A percentile compares a stretch with the other conserved stretches of the same genome.
Evolutionary conservation across 2,329 filamentous ascomycete genomes (phyloP).

Genomic region (Acephala macrosclerotiorum): DNA sequence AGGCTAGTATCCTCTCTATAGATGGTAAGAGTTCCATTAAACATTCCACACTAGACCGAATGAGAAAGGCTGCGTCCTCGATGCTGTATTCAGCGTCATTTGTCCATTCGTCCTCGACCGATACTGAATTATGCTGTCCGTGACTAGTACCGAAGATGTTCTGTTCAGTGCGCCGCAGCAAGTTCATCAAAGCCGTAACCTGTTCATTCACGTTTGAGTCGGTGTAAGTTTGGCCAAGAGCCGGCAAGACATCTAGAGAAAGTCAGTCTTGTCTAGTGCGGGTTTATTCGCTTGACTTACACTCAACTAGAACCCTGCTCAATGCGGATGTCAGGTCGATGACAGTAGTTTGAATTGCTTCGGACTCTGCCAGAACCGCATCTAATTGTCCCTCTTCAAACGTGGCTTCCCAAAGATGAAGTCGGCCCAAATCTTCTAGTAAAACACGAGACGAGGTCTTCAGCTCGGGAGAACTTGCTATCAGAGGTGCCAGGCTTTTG

Average conservation of each 20-base stretch:
- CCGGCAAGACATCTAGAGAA: not conserved
- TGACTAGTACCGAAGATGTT: not conserved
- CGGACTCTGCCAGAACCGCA: conserved; percentile 1
- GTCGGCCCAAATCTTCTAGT: not conserved
- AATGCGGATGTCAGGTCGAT: not conserved
- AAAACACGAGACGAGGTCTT: not conserved
- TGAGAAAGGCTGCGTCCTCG: not conserved
- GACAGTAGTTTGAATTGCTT: not conserved
- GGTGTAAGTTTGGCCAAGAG: not conserved
- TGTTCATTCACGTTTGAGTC: not conserved
- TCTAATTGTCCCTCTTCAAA: not conserved
- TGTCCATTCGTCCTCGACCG: not conserved
- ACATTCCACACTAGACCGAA: conserved; percentile 1
- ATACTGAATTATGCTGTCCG: not conserved
- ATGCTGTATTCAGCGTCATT: not conserved
- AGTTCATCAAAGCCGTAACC: not conserved
- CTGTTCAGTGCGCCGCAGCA: not conserved
- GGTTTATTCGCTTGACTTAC: not conserved
- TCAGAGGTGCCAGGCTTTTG: not conserved
- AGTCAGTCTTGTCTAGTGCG: not conserved
- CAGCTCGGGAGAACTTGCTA: not conserved
- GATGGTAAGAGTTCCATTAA: not conserved
- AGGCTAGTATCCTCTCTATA: conserved; percentile 1
- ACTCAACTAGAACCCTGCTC: not conserved
- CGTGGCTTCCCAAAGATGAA: conserved; percentile 6